Base-by-base conservation (phyloP, 106 monocot species). In the Alisma plantagoaquatica region DNA sequence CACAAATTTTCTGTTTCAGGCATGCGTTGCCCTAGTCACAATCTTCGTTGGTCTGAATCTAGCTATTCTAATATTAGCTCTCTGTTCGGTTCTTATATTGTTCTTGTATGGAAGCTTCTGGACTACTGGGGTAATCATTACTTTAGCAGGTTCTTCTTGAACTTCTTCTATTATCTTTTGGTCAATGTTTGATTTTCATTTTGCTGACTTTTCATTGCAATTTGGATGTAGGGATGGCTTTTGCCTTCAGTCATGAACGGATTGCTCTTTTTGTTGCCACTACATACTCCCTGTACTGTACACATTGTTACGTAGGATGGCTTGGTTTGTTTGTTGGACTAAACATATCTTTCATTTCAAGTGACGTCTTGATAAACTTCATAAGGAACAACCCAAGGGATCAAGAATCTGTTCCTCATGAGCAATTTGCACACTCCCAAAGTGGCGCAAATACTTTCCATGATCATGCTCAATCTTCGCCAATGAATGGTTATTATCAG, bases 41-140 rank as follows among this genome's bases (percentile, higher is more conserved):
- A 28, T 59, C 46, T 85, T 92, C 45, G 29, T 82, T 65, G 76
- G 78, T 61, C 60, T 86, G 23, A 66, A 43, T 47, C 53, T 86
- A 46, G 78, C 75, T 46, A 61, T 82, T 52, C 56, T 82, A 46
- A 19, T 76, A 28, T 50, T 66, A 27, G 54, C 73, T 49, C 65
- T 82, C 31, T 50, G 46, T 35, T 31, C 71, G 38, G 43, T 55
- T 32, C 23, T 67, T 45, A 72, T 78, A 46, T 62, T 92, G 48
- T 92, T 77, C 82, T 20, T 92, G 0, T 82, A 79, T 69, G 92
- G 92, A 35, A 86, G 78, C 60, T 82, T 92, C 32, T 92, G 92
- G 92, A 82, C 62, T 18, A 82, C 45, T 16, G 19, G 5, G 11
- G 16, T 46, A 16, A 17, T 46, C 5, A 17, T 46, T 18, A 17